Percentiles rank a stretch among this genome's conserved stretches.
phyloP scores from a whole-genome alignment of 805 yeast genomes.

The Saccharomycodes ludwigii region DNA sequence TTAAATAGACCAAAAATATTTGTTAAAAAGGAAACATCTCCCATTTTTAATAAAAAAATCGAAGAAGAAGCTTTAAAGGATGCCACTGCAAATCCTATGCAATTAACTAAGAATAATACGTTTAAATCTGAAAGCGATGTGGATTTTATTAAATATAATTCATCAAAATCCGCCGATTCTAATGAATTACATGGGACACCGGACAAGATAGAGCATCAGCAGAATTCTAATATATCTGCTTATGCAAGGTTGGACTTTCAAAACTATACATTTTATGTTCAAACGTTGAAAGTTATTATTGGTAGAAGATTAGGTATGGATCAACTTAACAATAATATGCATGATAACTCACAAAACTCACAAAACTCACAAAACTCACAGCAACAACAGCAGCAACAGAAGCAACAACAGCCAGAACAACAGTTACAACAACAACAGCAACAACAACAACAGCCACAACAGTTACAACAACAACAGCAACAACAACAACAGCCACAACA shows the following conservation, averaged over 20 bases:
- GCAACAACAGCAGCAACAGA: too few relatives aligned
- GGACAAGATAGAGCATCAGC: too few relatives aligned
- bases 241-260: constrained; percentile 80
- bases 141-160: neutral
- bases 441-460: too few relatives aligned
- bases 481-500: too few relatives aligned
- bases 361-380: too few relatives aligned
- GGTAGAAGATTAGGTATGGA: constrained; percentile 82
- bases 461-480: too few relatives aligned
- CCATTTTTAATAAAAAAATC: neutral
- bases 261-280: constrained; percentile 87
- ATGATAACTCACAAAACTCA: too few relatives aligned
- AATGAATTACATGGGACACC: too few relatives aligned
- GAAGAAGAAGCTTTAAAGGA: neutral
- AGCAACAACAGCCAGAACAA: too few relatives aligned
- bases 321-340: too few relatives aligned
- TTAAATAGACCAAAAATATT: neutral
- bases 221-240: constrained; percentile 32
- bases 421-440: too few relatives aligned
- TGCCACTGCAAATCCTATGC: constrained; percentile 1
- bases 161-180: neutral
- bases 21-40: neutral
- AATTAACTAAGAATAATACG: constrained; percentile 2
- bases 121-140: constrained; percentile 1
- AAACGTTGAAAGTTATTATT: constrained; percentile 83